Base-by-base conservation (phyloP, 2,329 filamentous ascomycete genomes). In the Colletotrichum liriopes region DNA sequence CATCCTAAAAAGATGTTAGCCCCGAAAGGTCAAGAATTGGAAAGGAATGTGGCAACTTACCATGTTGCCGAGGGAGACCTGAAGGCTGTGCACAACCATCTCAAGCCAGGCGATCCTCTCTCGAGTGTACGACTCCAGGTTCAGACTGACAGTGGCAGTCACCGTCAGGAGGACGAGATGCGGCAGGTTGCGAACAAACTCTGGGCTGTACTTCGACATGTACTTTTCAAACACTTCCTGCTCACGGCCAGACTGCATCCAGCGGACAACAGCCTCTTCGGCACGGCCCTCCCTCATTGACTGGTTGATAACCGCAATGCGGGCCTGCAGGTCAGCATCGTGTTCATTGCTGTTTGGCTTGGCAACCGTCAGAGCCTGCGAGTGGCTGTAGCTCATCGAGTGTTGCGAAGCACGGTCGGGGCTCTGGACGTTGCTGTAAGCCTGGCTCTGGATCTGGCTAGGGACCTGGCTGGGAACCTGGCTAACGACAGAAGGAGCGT, bases 221-320 rank as follows among this genome's bases (percentile, higher is more conserved):
- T 87, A 87, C 74, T 86, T 83, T 41, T 87, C 85, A 79, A 92
- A 93, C 63, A 93, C 87, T 72, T 91, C 88, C 71, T 91, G 86
- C 78, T 91, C 88, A 43, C 88, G 86, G 20, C 86, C 87, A 75
- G 87, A 88, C 80, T 93, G 91, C 67, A 93, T 87, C 91, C 91
- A 93, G 72, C 88, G 88, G 68, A 93, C 86, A 78, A 92, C 86
- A 52, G 89, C 91, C 65, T 89, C 87, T 77, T 93, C 91, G 67
- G 88, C 87, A 45, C 89, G 87, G 29, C 89, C 89, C 39, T 88
- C 86, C 45, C 87, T 85, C 82, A 96, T 90, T 54, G 91, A 83
- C 60, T 85, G 82, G 61, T 91, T 90, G 71, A 96, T 91, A 32
- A 86, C 83, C 23, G 89, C 86, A 29, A 92, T 86, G 63, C 86